phyloP scores from a whole-genome alignment of 176 grass and related monocot genomes.

The Leersia perrieri region DNA sequence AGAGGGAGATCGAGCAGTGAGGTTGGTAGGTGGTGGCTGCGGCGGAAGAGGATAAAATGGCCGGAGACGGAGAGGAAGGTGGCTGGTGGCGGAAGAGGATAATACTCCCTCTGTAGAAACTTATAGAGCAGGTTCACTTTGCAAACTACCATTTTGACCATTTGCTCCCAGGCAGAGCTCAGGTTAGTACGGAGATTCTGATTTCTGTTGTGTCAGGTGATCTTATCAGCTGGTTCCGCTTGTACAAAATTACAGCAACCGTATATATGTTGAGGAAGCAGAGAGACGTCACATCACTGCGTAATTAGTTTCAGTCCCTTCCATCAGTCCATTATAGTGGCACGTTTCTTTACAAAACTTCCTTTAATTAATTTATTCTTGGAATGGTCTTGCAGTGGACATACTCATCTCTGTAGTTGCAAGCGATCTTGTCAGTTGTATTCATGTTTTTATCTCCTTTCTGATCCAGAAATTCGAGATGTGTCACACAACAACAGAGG shows the following conservation, averaged over 20 bases:
- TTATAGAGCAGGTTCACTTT: no score
- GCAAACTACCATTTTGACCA: not conserved
- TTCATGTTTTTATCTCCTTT: constrained; percentile 26
- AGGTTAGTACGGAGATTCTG: constrained; percentile 3
- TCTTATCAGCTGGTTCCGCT: constrained; percentile 32
- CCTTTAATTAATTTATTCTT: not conserved
- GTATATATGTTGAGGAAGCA: constrained; percentile 21
- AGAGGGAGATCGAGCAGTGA: no score
- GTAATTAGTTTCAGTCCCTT: not conserved
- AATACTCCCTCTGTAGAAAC: no score
- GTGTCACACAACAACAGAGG: not conserved
- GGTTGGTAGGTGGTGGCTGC: no score
- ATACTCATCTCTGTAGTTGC: not conserved
- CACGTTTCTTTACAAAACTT: not conserved
- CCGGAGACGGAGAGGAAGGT: no score
- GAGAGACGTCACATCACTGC: not conserved
- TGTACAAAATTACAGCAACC: not conserved
- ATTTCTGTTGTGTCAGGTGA: constrained; percentile 17
- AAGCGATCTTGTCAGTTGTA: constrained; percentile 1
- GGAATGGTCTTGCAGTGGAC: not conserved
- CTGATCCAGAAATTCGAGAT: not conserved
- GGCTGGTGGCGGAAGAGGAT: no score
- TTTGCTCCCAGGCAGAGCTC: not conserved
- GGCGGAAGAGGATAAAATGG: no score
- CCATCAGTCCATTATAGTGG: not conserved